These are phyloP conservation scores for Trametes coccinea DNA, from an alignment of 768 basidiomycete species.

Conservation along the genomic window DNA sequence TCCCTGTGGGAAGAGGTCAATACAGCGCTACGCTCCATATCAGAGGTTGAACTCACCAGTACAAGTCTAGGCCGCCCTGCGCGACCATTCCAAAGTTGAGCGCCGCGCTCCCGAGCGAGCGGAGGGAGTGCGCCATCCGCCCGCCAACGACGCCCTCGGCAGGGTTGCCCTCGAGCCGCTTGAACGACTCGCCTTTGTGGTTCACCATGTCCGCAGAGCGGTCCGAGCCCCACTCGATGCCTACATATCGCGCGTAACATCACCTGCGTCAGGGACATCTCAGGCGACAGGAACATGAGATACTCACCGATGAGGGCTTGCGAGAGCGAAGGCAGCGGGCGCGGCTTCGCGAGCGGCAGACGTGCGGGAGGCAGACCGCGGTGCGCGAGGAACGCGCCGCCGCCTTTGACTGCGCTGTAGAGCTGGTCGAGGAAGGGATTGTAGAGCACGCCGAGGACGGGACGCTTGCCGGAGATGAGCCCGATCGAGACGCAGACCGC, in stretches of 20 bases:
- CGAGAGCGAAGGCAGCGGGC: constrained; percentile 71
- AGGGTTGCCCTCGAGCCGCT: constrained; percentile 73
- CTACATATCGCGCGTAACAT: constrained; percentile 37
- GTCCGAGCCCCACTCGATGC: constrained; percentile 89
- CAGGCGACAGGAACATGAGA: background rate
- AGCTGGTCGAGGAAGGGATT: constrained; percentile 90
- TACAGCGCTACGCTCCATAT: no score
- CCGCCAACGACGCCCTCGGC: constrained; percentile 63
- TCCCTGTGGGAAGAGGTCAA: constrained; percentile 49
- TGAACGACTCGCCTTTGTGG: constrained; percentile 67
- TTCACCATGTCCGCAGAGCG: constrained; percentile 52
- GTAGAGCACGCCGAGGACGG: constrained; percentile 89
- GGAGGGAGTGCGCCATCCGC: constrained; percentile 81
- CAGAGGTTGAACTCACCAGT: constrained; percentile 57
- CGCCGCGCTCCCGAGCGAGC: constrained; percentile 83
- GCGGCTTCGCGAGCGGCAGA: constrained; percentile 67
- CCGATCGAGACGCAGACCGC: constrained; percentile 91
- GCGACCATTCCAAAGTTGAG: constrained; percentile 84
- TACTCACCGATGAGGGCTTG: constrained; percentile 62
- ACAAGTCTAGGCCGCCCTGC: constrained; percentile 84
- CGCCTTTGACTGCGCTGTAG: constrained; percentile 77
- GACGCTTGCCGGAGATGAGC: constrained; percentile 76
- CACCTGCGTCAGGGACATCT: background rate
- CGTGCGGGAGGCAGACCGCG: constrained; percentile 54
- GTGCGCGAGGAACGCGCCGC: constrained; percentile 63